A percentile compares a stretch with the other conserved stretches of the same genome.
Conservation (phyloP, 1,139 yeast species). For the Candida sp. region DNA sequence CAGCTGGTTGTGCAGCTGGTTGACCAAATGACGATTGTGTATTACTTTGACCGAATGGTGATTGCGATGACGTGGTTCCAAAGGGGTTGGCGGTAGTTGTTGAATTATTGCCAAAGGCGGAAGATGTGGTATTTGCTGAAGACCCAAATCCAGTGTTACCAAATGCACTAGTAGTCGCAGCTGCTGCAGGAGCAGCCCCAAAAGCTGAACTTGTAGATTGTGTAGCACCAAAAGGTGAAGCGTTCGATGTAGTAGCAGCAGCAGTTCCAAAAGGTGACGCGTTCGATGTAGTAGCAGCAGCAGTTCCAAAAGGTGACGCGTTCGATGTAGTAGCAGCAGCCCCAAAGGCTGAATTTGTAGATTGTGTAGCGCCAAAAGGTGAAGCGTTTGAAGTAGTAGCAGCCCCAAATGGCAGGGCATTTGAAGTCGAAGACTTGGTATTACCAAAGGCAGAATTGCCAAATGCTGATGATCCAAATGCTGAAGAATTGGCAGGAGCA, state of each 20-base stretch:
- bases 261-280: slow-evolving; percentile 2
- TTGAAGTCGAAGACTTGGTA: slow-evolving; percentile 5
- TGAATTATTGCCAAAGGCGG: not conserved
- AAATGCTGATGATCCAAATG: slow-evolving; percentile 10
- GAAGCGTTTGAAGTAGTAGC: slow-evolving; percentile 6
- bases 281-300: slow-evolving; percentile 5
- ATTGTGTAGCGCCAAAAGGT: not conserved
- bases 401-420: slow-evolving; percentile 1
- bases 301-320: not conserved
- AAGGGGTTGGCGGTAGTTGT: slow-evolving; percentile 7
- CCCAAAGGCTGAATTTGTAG: slow-evolving; percentile 7
- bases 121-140: slow-evolving; percentile 6
- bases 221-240: slow-evolving; percentile 2
- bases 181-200: slow-evolving; percentile 5
- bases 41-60: slow-evolving; percentile 9
- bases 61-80: slow-evolving; percentile 5
- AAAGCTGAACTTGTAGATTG: slow-evolving; percentile 5
- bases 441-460: slow-evolving; percentile 4
- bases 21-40: slow-evolving; percentile 11
- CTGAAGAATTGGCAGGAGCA: slow-evolving; percentile 5
- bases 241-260: slow-evolving; percentile 6
- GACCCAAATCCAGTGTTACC: slow-evolving; percentile 7
- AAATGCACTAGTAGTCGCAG: slow-evolving; percentile 2
- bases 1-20: not conserved
- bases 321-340: slow-evolving; percentile 7